A percentile compares a stretch with the other conserved stretches of the same genome.
Evolutionary conservation across 2,329 filamentous ascomycete species (phyloP).

Genomic region (Apiospora saccharicola): DNA sequence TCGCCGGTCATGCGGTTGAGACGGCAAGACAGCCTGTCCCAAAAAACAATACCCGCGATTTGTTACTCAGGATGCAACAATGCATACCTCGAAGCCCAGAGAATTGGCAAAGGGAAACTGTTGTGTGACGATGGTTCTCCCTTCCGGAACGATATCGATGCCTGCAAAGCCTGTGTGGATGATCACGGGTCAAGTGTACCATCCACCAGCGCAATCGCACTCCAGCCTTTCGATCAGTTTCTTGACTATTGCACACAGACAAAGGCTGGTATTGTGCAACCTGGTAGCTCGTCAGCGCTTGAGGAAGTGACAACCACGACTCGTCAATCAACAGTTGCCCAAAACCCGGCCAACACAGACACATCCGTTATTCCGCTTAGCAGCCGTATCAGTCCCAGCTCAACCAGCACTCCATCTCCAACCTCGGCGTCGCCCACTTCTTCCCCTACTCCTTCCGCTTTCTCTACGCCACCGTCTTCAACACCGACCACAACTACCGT

Average conservation of each 20-base stretch:
- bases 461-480: conserved; percentile 7
- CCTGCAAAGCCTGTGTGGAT: conserved; percentile 54
- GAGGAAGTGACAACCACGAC: too few species aligned
- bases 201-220: too few species aligned
- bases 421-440: conserved; percentile 26
- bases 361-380: conserved; percentile 20
- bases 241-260: too few species aligned
- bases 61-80: conserved; percentile 63
- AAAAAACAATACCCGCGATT: too few species aligned
- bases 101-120: conserved; percentile 54
- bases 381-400: conserved; percentile 29
- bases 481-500: conserved; percentile 26
- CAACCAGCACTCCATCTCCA: conserved; percentile 29
- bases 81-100: conserved; percentile 54
- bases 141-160: conserved; percentile 46
- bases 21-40: too few species aligned
- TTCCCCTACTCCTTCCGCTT: conserved; percentile 24
- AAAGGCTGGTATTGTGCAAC: too few species aligned
- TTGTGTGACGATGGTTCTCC: conserved; percentile 54
- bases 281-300: too few species aligned
- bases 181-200: too few species aligned
- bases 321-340: conserved; percentile 31
- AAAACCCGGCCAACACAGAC: conserved; percentile 29
- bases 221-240: too few species aligned
- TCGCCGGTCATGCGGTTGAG: conserved; percentile 12